phyloP scores from a whole-genome alignment of 2,329 filamentous ascomycete genomes.

The Aspergillus uvarum region DNA sequence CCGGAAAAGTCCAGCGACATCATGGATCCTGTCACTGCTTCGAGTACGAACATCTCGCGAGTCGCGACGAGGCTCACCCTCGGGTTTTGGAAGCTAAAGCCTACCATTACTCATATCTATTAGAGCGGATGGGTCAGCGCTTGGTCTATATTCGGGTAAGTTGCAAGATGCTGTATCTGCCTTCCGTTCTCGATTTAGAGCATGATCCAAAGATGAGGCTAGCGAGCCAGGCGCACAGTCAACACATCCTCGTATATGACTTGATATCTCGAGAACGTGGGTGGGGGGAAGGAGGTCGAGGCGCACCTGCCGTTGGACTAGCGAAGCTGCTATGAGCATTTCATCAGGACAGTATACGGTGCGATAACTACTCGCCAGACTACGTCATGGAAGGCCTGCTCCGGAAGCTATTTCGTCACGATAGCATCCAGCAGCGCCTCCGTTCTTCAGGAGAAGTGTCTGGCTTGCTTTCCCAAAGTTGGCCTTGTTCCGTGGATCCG shows the following conservation, averaged over 20 bases:
- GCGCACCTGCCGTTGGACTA: neutral
- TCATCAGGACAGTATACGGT: neutral
- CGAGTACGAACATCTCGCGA: neutral
- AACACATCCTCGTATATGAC: neutral
- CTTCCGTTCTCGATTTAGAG: neutral
- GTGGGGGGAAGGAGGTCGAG: conserved; percentile 10
- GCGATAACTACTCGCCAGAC: neutral
- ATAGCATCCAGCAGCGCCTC: neutral
- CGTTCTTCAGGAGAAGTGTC: neutral
- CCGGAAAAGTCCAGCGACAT: conserved; percentile 26
- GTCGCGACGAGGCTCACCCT: neutral
- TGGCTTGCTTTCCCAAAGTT: neutral
- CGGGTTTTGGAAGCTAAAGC: neutral
- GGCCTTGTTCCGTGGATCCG: neutral
- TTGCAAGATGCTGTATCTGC: neutral
- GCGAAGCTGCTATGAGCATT: neutral
- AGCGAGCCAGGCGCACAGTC: conserved; percentile 4
- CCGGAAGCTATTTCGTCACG: neutral
- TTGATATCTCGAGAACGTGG: conserved; percentile 14
- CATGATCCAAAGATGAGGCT: neutral
- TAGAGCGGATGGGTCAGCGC: neutral
- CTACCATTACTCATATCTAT: neutral
- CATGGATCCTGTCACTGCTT: neutral
- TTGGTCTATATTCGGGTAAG: neutral
- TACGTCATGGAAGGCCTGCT: neutral